Percentiles rank a stretch among this genome's conserved stretches.
These are phyloP conservation scores for Calonectria honghensis DNA, from an alignment of 2,329 filamentous ascomycete species.

Conservation along the genomic window DNA sequence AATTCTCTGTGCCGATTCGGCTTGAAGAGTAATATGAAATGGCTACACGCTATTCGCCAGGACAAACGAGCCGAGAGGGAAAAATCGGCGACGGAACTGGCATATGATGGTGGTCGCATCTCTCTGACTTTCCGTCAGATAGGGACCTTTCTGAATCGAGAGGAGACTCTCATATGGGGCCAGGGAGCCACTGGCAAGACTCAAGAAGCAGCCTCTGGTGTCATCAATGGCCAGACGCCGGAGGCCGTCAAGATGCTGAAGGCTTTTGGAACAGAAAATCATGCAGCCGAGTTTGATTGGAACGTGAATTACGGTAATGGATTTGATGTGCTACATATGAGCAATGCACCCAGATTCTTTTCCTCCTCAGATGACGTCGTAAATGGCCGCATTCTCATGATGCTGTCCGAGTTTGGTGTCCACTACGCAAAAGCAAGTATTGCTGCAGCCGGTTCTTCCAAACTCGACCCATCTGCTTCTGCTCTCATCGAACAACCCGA, in stretches of 20 bases:
- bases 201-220: conserved; percentile 73
- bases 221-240: conserved; percentile 81
- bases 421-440: conserved; percentile 68
- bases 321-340: conserved; percentile 87
- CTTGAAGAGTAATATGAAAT: conserved; percentile 85
- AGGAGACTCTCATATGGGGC: conserved; percentile 87
- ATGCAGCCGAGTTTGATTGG: conserved; percentile 84
- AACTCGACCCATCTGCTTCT: neutral
- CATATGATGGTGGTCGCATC: conserved; percentile 85
- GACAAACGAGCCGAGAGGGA: conserved; percentile 84
- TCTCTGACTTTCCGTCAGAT: conserved; percentile 94
- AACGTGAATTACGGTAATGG: conserved; percentile 83
- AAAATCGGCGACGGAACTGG: conserved; percentile 81
- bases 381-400: conserved; percentile 70
- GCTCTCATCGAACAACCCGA: conserved; percentile 15
- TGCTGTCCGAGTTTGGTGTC: conserved; percentile 70
- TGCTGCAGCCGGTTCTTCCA: conserved; percentile 46
- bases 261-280: conserved; percentile 92
- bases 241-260: conserved; percentile 82
- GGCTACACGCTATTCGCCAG: conserved; percentile 93
- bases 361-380: conserved; percentile 66
- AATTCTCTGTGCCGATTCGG: conserved; percentile 93
- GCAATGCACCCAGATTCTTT: conserved; percentile 70
- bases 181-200: conserved; percentile 87
- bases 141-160: conserved; percentile 84